phyloP scores from a whole-genome alignment of 1,284 basidiomycete species.

The Macrocybe sp. region DNA sequence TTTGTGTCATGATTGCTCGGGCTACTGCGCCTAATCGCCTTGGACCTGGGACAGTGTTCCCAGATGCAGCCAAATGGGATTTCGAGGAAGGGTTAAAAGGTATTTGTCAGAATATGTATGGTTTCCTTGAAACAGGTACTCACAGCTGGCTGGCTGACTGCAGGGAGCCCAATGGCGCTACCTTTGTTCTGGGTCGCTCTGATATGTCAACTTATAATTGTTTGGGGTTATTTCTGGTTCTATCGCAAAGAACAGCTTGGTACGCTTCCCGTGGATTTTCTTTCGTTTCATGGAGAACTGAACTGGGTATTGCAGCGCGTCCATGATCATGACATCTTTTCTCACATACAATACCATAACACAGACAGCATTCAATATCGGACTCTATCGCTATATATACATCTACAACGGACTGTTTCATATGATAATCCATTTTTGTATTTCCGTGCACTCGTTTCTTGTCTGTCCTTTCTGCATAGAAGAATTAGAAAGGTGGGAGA shows the following conservation, averaged over 20 bases:
- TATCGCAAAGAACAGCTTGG: conserved; percentile 84
- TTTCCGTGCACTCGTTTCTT: too few relatives aligned
- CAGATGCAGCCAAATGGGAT: conserved; percentile 87
- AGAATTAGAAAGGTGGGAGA: too few relatives aligned
- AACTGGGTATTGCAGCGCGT: conserved; percentile 23
- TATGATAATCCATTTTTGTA: too few relatives aligned
- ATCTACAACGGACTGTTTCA: too few relatives aligned
- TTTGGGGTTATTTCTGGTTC: conserved; percentile 92
- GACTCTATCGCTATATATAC: not conserved
- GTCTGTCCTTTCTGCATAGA: too few relatives aligned
- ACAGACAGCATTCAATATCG: conserved; percentile 6
- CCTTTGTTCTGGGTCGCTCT: conserved; percentile 89
- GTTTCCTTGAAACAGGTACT: conserved; percentile 1
- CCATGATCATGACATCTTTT: conserved; percentile 22
- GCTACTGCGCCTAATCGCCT: conserved; percentile 81
- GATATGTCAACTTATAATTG: conserved; percentile 75
- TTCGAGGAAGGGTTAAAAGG: conserved; percentile 48
- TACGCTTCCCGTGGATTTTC: conserved; percentile 28
- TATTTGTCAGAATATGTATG: conserved; percentile 38
- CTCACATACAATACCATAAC: too few relatives aligned
- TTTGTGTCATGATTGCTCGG: conserved; percentile 82
- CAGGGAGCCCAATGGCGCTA: conserved; percentile 71
- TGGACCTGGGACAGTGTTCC: conserved; percentile 87
- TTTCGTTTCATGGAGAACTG: too few relatives aligned
- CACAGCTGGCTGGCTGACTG: not conserved